A percentile compares a stretch with the other conserved stretches of the same genome.
phyloP scores from a whole-genome alignment of 2,329 filamentous ascomycete species.

The Hymenoscyphus fructigenus region DNA sequence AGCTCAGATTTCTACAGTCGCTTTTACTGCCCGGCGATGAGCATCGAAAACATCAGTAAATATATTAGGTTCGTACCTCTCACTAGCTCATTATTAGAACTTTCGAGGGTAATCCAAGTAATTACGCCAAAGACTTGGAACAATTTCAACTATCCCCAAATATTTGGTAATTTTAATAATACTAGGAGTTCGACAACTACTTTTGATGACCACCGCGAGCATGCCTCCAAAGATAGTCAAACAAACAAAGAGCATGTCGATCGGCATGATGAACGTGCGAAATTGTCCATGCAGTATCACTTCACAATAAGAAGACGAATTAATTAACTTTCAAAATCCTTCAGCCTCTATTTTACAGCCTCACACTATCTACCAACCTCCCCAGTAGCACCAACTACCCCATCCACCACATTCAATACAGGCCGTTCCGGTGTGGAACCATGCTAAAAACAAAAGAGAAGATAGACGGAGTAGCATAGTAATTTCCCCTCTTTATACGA shows the following conservation, averaged over 20 bases:
- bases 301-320: conserved; percentile 16
- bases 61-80: no score
- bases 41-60: no score
- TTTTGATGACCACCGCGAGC: no score
- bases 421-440: conserved; percentile 17
- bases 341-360: conserved; percentile 36
- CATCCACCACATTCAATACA: conserved; percentile 27
- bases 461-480: conserved; percentile 28
- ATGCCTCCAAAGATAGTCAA: no score
- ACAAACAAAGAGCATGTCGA: neutral
- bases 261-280: neutral
- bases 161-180: no score
- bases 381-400: conserved; percentile 19
- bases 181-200: no score
- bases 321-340: conserved; percentile 18
- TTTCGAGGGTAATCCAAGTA: no score
- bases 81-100: no score
- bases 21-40: no score
- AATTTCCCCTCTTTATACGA: conserved; percentile 46
- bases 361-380: conserved; percentile 34
- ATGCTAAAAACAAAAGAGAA: conserved; percentile 34
- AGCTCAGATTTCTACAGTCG: no score
- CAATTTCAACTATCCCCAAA: no score
- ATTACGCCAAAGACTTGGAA: no score
- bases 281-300: neutral